Percentiles rank a stretch among this genome's conserved stretches.
Conservation (phyloP, 1,284 basidiomycete genomes). For the Ustilago bromivora region DNA sequence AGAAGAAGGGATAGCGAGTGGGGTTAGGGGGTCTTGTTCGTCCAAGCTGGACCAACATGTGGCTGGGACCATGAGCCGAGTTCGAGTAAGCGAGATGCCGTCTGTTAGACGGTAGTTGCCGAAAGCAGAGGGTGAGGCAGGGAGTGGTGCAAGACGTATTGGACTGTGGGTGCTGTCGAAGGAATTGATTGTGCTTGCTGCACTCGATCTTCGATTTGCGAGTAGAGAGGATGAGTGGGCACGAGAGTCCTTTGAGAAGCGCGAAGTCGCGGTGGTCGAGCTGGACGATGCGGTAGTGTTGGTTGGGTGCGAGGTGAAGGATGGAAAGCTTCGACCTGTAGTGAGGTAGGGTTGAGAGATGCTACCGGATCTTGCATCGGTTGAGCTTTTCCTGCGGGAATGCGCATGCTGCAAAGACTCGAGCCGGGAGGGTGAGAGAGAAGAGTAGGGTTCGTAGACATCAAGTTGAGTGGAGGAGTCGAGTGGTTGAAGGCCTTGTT, state of each 20-base stretch:
- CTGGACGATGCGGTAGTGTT: slow-evolving; percentile 11
- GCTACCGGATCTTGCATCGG: slow-evolving; percentile 14
- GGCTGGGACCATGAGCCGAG: not conserved
- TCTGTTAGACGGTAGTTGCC: slow-evolving; percentile 37
- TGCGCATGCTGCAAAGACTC: slow-evolving; percentile 11
- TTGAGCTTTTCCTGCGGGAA: slow-evolving; percentile 16
- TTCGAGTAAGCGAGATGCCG: not conserved
- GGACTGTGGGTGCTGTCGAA: slow-evolving; percentile 20
- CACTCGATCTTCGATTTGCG: slow-evolving; percentile 28
- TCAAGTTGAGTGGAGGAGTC: not conserved
- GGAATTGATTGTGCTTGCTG: slow-evolving; percentile 19
- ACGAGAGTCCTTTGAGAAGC: slow-evolving; percentile 38
- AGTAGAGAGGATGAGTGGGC: slow-evolving; percentile 21
- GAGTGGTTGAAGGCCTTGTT: slow-evolving; percentile 18
- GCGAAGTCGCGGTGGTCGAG: slow-evolving; percentile 25
- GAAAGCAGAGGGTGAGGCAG: slow-evolving; percentile 31
- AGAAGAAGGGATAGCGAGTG: slow-evolving; percentile 8
- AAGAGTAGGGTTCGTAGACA: slow-evolving; percentile 26
- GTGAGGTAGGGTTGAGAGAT: slow-evolving; percentile 26
- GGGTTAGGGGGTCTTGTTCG: slow-evolving; percentile 24
- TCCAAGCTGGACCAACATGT: slow-evolving; percentile 31
- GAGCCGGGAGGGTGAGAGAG: slow-evolving; percentile 2
- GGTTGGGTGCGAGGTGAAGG: slow-evolving; percentile 13
- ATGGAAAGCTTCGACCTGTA: slow-evolving; percentile 19
- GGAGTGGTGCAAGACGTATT: slow-evolving; percentile 29